Evolutionary conservation across 2,329 filamentous ascomycete genomes (phyloP), one percentile per base, ranked within the genome.

Genomic region (Pestalotiopsis sp.): DNA sequence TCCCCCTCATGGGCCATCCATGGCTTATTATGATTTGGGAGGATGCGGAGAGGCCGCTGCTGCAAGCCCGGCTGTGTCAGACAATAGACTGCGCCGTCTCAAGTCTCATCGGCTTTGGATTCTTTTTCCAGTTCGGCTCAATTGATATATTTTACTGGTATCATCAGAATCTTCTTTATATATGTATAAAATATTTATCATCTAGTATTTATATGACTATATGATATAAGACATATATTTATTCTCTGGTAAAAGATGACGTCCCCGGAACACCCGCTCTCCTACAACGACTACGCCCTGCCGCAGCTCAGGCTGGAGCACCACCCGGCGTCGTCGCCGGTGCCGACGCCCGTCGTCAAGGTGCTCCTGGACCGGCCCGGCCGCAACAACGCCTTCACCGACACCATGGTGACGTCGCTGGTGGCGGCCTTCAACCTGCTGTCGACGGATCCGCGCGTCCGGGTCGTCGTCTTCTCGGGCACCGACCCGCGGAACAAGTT

Each of bases 331-430:
- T 79, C 80, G 9, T 88, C 90, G 0, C 77, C 85, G 12, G 80
- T 84, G 2, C 85, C 87, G 14, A 92, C 90, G 1, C 85, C 86
- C 17, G 84, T 92, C 65, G 84, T 93, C 64, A 77, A 92, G 70
- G 78, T 93, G 41, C 87, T 87, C 2, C 85, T 93, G 55, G 84
- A 91, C 80, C 88, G 92, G 20, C 91, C 91, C 0, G 78, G 81
- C 12, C 88, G 88, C 69, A 84, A 90, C 80, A 93, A 93, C 85
- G 91, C 89, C 69, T 93, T 93, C 79, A 93, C 90, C 3, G 81
- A 84, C 23, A 82, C 79, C 14, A 93, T 93, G 89, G 86, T 87
- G 73, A 74, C 79, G 17, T 90, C 91, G 73, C 82, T 93, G 38
- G 85, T 88, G 69, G 72, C 79, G 3, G 88, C 87, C 60, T 87